These are phyloP conservation scores for Fusarium devonianum DNA, from an alignment of 2,329 filamentous ascomycete genomes.

Conservation along the genomic window DNA sequence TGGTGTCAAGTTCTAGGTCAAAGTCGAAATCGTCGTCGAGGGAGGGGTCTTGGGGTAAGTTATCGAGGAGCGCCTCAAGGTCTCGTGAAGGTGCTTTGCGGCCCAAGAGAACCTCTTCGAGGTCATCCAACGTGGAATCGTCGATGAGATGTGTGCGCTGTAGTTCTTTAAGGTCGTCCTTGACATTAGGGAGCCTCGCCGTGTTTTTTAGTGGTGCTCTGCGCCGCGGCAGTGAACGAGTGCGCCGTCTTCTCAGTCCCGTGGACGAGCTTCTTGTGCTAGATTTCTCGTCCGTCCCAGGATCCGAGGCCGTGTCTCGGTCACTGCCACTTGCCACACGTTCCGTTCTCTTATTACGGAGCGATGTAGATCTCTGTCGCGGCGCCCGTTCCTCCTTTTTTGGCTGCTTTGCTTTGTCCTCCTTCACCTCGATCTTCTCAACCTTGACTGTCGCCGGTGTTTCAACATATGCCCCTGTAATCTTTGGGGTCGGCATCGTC, in stretches of 20 bases:
- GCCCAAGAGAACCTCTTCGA: constrained; percentile 59
- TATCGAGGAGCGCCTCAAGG: constrained; percentile 38
- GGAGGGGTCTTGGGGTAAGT: constrained; percentile 36
- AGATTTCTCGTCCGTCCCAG: constrained; percentile 40
- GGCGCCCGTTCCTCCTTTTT: constrained; percentile 19
- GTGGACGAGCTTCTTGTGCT: constrained; percentile 33
- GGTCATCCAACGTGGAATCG: constrained; percentile 66
- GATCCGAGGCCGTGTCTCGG: constrained; percentile 46
- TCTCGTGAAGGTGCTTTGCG: constrained; percentile 43
- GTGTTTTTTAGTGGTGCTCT: constrained; percentile 61
- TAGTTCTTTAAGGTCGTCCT: constrained; percentile 63
- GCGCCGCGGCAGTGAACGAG: constrained; percentile 53
- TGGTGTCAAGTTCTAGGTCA: constrained; percentile 38
- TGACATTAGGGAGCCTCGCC: constrained; percentile 60
- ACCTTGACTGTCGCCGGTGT: constrained; percentile 59
- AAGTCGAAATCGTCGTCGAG: constrained; percentile 38
- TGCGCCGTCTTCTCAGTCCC: constrained; percentile 41
- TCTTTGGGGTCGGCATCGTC: constrained; percentile 60
- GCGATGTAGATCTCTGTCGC: constrained; percentile 29
- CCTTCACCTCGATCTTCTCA: constrained; percentile 42
- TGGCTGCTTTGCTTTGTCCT: constrained; percentile 21
- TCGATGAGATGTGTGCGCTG: constrained; percentile 62
- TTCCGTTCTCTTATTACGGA: constrained; percentile 39
- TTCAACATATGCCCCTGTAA: constrained; percentile 64
- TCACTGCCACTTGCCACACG: constrained; percentile 31